Base-by-base conservation (phyloP, 2,329 filamentous ascomycete genomes). In the Fusarium sp. region DNA sequence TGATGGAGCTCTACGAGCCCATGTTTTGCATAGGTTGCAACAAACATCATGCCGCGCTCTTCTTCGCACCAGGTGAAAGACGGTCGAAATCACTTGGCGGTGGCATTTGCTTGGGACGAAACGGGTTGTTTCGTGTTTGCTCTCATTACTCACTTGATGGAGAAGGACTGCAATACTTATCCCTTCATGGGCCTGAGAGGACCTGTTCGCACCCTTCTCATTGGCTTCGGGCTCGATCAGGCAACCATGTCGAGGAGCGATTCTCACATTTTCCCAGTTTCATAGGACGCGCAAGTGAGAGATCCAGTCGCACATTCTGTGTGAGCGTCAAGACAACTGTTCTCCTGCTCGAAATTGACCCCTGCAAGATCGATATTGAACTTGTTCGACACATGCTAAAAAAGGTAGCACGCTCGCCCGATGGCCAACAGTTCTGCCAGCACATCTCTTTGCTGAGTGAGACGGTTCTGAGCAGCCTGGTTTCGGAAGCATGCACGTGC, bases 1-100 rank as follows among this genome's bases (percentile, higher is more conserved):
- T 67, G 58, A 17, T n/a, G 10, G 55, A 56, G 33, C 58, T 71
- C 14, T 71, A 67, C 24, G 14, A 62, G 20, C 38, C 33, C 38
- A 55, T 14, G 11, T 44, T 60, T 24, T 70, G 66, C 24, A 24
- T 20, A 6, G 55, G 36, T 3, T 71, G 58, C 33, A 36, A 27
- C 16, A 1, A 29, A 10, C 6, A 12, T 1, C 69, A 71, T 6
- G 61, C 58, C 2, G 36, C 38, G 6, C 57, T 71, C 29, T 67
- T 70, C 27, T 71, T 71, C 6, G 33, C 58, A 2, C 68, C 38
- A 3, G n/a, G n/a, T 31, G 31, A 66, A 27, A 33, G 33, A 17
- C 16, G 29, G 12, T 17, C 14, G 6, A 40, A 16, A 12, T 40
- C 27, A 12, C 2, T 22, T 20, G 35, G 60, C 1, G 53, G 58